Base-by-base conservation (phyloP, 2,329 filamentous ascomycete species). In the Colletotrichum echinochloae region DNA sequence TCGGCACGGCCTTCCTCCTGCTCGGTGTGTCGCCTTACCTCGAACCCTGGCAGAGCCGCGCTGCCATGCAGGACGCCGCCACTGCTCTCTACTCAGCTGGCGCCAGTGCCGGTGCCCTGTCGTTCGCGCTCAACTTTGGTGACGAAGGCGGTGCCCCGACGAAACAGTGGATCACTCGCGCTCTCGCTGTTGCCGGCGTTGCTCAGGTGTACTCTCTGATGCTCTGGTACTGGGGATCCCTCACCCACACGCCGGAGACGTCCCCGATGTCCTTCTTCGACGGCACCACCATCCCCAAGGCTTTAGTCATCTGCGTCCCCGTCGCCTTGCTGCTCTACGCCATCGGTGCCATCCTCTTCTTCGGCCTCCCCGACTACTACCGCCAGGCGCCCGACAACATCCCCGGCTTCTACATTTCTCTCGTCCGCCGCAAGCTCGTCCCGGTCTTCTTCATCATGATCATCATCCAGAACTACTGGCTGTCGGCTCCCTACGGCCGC, bases 111-210 rank as follows among this genome's bases (percentile, higher is more conserved):
- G 90, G 90, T 16, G 88, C 87, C 0, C 83, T 92, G 67, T 91
- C 89, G 81, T 92, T 92, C 74, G 86, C 89, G 2, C 84, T 91
- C 60, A 92, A 92, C 78, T 91, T 91, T 74, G 89, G 89, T 66
- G 87, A 88, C 73, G 88, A 90, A 81, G 88, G 86, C 51, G 89
- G 89, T 56, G 85, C 87, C 3, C 88, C 89, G 8, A 86, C 90
- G 52, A 89, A 87, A 76, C 84, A 88, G 44, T 91, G 89, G 89
- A 88, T 90, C n/a, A 90, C 89, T 79, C 86, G 90, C 66, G 90
- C 90, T 20, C 90, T 89, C 74, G 78, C 89, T 16, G 90, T 92
- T 61, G 89, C 91, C 77, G 90, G 90, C 51, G 89, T 89, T 8
- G 90, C 91, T 75, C 90, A 92, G 76, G 82, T 90, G 72, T 92